A percentile compares a stretch with the other conserved stretches of the same genome.
Evolutionary conservation across 2,329 filamentous ascomycete genomes (phyloP).

Genomic region (Onygena corvina): DNA sequence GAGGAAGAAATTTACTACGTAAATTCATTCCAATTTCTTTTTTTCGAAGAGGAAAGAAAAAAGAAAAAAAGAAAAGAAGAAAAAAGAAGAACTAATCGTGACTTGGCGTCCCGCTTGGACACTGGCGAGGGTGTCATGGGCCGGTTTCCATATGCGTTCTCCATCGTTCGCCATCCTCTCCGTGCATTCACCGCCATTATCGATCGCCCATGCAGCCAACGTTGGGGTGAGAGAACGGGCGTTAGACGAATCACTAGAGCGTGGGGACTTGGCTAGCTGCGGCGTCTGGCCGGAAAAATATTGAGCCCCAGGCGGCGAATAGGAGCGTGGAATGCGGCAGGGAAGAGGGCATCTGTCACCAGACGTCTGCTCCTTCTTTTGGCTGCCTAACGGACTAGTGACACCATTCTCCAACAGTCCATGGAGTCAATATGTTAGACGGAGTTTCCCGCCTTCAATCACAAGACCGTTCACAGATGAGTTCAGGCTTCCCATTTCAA

Average conservation of each 20-base stretch:
- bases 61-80: background rate
- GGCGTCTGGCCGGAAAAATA: background rate
- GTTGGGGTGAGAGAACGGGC: background rate
- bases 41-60: too few species aligned
- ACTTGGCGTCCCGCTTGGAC: background rate
- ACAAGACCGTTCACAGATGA: background rate
- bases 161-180: background rate
- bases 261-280: background rate
- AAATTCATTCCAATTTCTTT: too few species aligned
- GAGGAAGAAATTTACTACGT: too few species aligned
- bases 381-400: background rate
- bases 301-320: background rate
- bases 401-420: background rate
- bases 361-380: background rate
- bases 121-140: background rate
- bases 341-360: background rate
- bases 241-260: constrained; percentile 4
- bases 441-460: too few species aligned
- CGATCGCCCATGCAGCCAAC: background rate
- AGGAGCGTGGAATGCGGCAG: background rate
- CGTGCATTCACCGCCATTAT: constrained; percentile 3
- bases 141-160: background rate
- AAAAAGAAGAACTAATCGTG: background rate
- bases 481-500: background rate
- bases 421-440: background rate